Evolutionary conservation across 768 basidiomycete species (phyloP), one percentile per base, ranked within the genome.

Genomic region (Pilatotrama ljubarskyi): DNA sequence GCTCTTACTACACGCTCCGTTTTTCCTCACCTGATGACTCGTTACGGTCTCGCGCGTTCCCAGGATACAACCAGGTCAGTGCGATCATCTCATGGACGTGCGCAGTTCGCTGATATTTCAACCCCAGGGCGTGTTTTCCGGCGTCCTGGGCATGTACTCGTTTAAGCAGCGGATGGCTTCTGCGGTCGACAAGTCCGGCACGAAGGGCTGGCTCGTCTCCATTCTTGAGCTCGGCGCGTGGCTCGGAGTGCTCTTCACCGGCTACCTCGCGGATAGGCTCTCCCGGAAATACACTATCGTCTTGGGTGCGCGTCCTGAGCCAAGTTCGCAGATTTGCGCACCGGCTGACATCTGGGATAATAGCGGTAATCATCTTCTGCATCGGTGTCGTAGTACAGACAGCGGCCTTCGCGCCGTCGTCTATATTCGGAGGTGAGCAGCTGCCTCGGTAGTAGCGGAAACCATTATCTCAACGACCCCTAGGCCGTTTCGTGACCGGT

Each of bases 211-310:
- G 83, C 75, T 92, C 3, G 88, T 89, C 14, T 76, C 88, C 20
- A 88, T 91, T 66, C 80, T 91, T 36, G 87, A 89, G 73, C 78
- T 88, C 14, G 86, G 85, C 57, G 90, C 90, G 22, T 90, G 90
- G 85, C 76, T 86, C 59, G 90, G 90, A 61, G 86, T 88, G 11
- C 80, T 93, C 18, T 73, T 81, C 55, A 88, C 88, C 46, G 90
- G 89, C 73, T 84, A 84, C 66, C 75, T 89, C 49, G 87, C 87
- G 20, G 90, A 93, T 68, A 84, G 80, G 68, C 74, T 90, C 26
- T 89, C 87, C 7, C 78, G 90, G 56, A 91, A 90, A 69, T 87
- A 87, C 64, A 86, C 87, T 0, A 87, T 89, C 59, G 70, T 86
- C 4, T 72, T 84, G 24, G 84, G 84, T 85, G 40, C 61, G 70